Percentiles rank a stretch among this genome's conserved stretches.
These are phyloP conservation scores for Drechslerella coelobrocha DNA, from an alignment of 2,329 filamentous ascomycete genomes.

Conservation along the genomic window DNA sequence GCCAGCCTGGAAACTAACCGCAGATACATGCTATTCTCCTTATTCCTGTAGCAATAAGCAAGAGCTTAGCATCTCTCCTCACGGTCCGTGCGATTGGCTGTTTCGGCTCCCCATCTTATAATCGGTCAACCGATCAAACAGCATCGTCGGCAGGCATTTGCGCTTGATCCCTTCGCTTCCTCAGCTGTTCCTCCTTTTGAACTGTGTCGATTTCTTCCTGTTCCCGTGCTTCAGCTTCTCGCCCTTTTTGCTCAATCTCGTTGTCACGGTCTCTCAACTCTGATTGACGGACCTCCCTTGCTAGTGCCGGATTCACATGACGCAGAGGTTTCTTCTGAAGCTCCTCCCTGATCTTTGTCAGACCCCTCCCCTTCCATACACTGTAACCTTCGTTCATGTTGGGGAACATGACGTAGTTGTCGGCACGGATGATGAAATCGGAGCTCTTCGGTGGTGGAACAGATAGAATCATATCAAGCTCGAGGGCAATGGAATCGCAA, in stretches of 20 bases:
- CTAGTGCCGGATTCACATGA: conserved; percentile 40
- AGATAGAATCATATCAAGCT: conserved; percentile 76
- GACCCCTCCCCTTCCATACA: conserved; percentile 62
- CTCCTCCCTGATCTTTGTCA: conserved; percentile 59
- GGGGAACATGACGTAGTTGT: conserved; percentile 60
- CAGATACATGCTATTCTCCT: no score
- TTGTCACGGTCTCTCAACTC: conserved; percentile 41
- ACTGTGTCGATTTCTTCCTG: conserved; percentile 14
- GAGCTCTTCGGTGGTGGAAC: conserved; percentile 63
- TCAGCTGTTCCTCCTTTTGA: conserved; percentile 27
- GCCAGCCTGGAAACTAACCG: no score
- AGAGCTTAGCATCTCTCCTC: no score
- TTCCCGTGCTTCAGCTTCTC: conserved; percentile 43
- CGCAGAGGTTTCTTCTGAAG: conserved; percentile 47
- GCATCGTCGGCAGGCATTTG: conserved; percentile 39
- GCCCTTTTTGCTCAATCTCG: conserved; percentile 34
- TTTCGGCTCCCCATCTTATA: conserved; percentile 7
- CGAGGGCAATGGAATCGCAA: conserved; percentile 75
- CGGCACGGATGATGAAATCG: conserved; percentile 63
- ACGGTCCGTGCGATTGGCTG: no score
- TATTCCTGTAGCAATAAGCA: no score
- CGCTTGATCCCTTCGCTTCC: conserved; percentile 23
- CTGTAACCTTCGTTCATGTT: conserved; percentile 61
- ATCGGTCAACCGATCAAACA: conserved; percentile 7
- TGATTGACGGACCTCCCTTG: conserved; percentile 35